Conservation (phyloP, 2,329 filamentous ascomycete species). For the Penicillium expansum region DNA sequence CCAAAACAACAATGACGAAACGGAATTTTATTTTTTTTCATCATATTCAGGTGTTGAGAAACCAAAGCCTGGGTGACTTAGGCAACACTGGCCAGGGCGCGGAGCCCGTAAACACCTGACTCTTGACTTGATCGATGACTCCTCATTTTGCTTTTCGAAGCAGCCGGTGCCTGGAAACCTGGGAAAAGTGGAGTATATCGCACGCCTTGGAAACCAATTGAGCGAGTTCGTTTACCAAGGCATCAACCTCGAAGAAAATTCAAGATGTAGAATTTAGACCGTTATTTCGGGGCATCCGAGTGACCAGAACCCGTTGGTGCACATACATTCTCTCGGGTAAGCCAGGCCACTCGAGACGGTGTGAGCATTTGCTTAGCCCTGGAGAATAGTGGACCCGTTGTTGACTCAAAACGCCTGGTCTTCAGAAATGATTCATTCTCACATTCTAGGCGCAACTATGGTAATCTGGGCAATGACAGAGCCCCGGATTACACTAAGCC, state of each 20-base stretch:
- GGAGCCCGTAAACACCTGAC: constrained; percentile 7
- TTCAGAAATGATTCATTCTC: constrained; percentile 12
- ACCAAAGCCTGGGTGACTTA: constrained; percentile 12
- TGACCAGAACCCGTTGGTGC: neutral
- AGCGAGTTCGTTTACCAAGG: constrained; percentile 2
- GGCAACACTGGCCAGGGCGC: constrained; percentile 15
- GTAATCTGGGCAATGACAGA: constrained; percentile 9
- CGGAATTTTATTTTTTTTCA: neutral
- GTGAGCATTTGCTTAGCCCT: constrained; percentile 16
- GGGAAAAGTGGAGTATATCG: constrained; percentile 6
- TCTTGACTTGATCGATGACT: constrained; percentile 14
- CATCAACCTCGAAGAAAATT: constrained; percentile 1
- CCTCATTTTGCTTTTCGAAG: constrained; percentile 11
- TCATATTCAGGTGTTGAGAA: neutral
- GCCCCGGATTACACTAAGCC: constrained; percentile 14
- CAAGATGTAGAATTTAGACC: constrained; percentile 10
- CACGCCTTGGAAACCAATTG: constrained; percentile 10
- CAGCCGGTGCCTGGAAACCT: constrained; percentile 12
- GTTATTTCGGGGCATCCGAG: constrained; percentile 16
- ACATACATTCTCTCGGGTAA: constrained; percentile 10
- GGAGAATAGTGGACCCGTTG: constrained; percentile 6
- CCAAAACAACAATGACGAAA: neutral
- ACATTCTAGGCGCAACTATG: constrained; percentile 6
- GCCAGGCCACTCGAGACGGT: constrained; percentile 10
- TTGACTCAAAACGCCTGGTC: constrained; percentile 15